Evolutionary conservation across 1,139 yeast genomes (phyloP).

Genomic region (Yamadazyma epiphylla): DNA sequence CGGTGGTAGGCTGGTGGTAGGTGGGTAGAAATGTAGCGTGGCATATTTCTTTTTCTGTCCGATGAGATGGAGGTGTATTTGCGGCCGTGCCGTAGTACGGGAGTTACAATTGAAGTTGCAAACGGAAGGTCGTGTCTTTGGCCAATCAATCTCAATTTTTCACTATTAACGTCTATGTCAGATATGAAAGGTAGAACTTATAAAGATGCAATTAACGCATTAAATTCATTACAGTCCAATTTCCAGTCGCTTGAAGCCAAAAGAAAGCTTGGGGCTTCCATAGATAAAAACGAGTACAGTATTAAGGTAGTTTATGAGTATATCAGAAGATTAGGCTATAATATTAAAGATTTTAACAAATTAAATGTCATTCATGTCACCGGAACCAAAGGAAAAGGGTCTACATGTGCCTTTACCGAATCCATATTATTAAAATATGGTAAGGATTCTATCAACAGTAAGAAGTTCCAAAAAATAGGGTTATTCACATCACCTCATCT

Average conservation of each 20-base stretch:
- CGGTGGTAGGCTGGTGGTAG: too few relatives aligned
- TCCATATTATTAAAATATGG: conserved; percentile 68
- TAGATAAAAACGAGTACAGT: conserved; percentile 63
- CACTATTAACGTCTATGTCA: too few relatives aligned
- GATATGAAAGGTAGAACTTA: conserved; percentile 25
- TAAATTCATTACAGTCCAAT: conserved; percentile 87
- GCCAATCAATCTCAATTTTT: too few relatives aligned
- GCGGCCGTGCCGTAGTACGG: too few relatives aligned
- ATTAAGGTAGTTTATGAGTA: conserved; percentile 89
- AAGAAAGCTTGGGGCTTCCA: conserved; percentile 60
- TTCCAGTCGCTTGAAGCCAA: conserved; percentile 85
- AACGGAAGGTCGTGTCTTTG: too few relatives aligned
- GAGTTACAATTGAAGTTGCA: too few relatives aligned
- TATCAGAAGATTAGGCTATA: conserved; percentile 82
- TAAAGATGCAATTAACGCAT: conserved; percentile 76
- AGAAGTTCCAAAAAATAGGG: conserved; percentile 60
- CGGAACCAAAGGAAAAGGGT: conserved; percentile 98
- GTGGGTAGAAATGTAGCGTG: too few relatives aligned
- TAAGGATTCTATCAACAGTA: conserved; percentile 1
- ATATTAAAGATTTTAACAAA: conserved; percentile 62
- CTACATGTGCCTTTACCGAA: conserved; percentile 92
- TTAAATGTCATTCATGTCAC: conserved; percentile 87
- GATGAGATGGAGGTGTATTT: too few relatives aligned
- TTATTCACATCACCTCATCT: conserved; percentile 94
- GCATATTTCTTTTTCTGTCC: too few relatives aligned